Evolutionary conservation across 192 early-diverging fungal genomes (phyloP).

Genomic region (Coemansia sp.): DNA sequence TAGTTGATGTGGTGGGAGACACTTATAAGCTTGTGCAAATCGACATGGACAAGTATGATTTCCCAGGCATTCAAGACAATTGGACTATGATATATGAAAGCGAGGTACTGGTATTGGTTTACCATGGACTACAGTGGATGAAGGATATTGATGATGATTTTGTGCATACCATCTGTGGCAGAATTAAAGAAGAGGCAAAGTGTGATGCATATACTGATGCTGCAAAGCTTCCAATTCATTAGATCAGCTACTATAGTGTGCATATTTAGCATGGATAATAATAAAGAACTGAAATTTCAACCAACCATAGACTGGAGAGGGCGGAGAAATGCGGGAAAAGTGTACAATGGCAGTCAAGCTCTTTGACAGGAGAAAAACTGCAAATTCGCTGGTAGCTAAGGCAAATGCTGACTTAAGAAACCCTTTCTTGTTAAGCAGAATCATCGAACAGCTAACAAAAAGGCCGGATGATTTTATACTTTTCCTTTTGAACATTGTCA

Average conservation of each 20-base stretch:
- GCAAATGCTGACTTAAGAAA: neutral
- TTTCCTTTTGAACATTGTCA: neutral
- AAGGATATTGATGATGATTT: neutral
- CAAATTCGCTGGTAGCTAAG: neutral
- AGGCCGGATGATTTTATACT: neutral
- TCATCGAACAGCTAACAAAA: neutral
- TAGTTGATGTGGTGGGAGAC: neutral
- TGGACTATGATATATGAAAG: neutral
- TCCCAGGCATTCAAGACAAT: neutral
- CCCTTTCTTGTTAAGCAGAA: neutral
- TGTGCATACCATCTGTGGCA: neutral
- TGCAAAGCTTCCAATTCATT: neutral
- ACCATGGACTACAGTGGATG: neutral
- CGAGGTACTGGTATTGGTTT: neutral
- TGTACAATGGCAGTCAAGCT: neutral
- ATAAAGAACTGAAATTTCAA: neutral
- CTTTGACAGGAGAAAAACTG: neutral
- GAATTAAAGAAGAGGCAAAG: neutral
- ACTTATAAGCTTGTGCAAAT: neutral
- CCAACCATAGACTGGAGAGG: neutral
- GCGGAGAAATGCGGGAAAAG: neutral
- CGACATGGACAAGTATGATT: neutral
- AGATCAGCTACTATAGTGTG: neutral
- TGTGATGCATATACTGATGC: neutral
- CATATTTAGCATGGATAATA: neutral